Evolutionary conservation across 768 basidiomycete genomes (phyloP), one percentile per base, ranked within the genome.

Genomic region (Lentinula raphanica): DNA sequence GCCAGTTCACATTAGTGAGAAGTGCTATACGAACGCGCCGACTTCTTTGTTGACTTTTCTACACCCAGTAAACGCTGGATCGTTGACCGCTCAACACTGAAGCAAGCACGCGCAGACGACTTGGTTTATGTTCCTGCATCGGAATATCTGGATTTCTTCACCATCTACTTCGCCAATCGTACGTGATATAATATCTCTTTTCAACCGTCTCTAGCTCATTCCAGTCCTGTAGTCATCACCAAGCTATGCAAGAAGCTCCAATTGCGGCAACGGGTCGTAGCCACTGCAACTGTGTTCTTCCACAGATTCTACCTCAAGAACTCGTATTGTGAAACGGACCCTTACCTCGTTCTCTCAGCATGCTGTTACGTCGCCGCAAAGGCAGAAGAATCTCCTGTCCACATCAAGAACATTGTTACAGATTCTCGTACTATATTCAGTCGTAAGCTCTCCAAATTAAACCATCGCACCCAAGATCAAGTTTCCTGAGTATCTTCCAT

Each of bases 361-460:
- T 99, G 96, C 72, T 87, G 88, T 62, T 98, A 98, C 71, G 88
- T 98, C 32, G 95, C 96, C 8, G 92, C 95, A 0, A 99, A 99
- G 70, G 93, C 94, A 1, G 97, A 99, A 67, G 97, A 99, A 70
- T 92, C 88, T 0, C 95, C 97, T 0, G 82, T 94, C 0, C 94
- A 95, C 67, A 94, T 98, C 74, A 98, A 98, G 75, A 89, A 82
- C 62, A 86, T 98, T 28, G 87, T 96, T 27, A 72, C 85, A 1
- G 95, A 98, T 68, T 88, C 94, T 0, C 82, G 90, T 57, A 65
- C 79, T 5, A 71, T 94, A 42, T 97, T 95, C 68, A 81, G 79
- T 63, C 81, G 87, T 89, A 67, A 54, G 84, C 77, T 53, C 25
- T 45, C 5, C 5, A 21, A 29, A 38, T n/a, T 31, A 32, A 55